A percentile compares a stretch with the other conserved stretches of the same genome.
These are phyloP conservation scores for Takashimella koratensis DNA, from an alignment of 1,284 basidiomycete species.

Conservation along the genomic window DNA sequence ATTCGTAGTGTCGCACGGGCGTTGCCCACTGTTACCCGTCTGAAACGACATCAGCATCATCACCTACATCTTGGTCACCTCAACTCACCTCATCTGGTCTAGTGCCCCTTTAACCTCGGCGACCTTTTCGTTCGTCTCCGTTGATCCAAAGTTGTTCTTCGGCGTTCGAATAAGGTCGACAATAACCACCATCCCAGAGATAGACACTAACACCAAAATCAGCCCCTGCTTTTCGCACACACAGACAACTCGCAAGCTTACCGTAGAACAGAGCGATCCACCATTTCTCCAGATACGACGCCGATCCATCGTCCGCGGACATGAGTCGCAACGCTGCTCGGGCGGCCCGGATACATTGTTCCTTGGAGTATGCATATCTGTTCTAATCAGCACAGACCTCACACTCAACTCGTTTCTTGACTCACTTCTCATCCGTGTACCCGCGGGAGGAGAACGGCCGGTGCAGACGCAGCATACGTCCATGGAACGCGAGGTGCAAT, in stretches of 20 bases:
- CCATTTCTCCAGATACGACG: slow-evolving; percentile 47
- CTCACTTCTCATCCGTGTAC: slow-evolving; percentile 36
- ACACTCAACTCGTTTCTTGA: too few relatives aligned
- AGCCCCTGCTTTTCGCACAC: too few relatives aligned
- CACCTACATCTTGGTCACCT: not conserved
- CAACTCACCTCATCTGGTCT: slow-evolving; percentile 34
- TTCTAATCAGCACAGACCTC: not conserved
- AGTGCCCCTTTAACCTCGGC: slow-evolving; percentile 36
- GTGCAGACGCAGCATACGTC: slow-evolving; percentile 42
- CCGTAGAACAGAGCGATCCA: slow-evolving; percentile 40
- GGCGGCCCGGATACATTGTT: slow-evolving; percentile 47
- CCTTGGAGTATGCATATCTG: slow-evolving; percentile 45
- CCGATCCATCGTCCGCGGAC: slow-evolving; percentile 33
- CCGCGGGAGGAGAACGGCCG: slow-evolving; percentile 40
- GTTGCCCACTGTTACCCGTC: slow-evolving; percentile 40
- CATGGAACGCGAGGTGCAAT: slow-evolving; percentile 44
- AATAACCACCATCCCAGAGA: slow-evolving; percentile 44
- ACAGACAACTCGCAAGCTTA: too few relatives aligned
- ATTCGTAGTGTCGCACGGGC: slow-evolving; percentile 43
- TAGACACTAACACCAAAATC: too few relatives aligned
- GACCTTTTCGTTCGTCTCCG: slow-evolving; percentile 36
- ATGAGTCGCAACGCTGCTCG: slow-evolving; percentile 44
- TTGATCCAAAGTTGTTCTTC: slow-evolving; percentile 28
- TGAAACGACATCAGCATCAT: slow-evolving; percentile 20
- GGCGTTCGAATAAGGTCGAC: slow-evolving; percentile 44